Base-by-base conservation (phyloP, 1,284 basidiomycete genomes). In the Tilletia caries region DNA sequence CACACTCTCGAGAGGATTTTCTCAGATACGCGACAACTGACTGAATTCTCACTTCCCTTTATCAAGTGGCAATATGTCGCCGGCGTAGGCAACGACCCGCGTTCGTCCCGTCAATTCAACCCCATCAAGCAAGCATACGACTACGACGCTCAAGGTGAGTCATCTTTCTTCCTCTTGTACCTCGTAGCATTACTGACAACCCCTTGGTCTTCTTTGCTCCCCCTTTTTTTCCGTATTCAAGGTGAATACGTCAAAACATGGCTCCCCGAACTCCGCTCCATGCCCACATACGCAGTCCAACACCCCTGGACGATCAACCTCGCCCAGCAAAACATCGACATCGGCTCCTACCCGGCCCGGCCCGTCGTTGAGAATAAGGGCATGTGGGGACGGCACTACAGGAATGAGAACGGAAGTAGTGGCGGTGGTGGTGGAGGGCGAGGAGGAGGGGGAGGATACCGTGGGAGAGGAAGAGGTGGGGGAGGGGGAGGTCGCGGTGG, bases 381-480 rank as follows among this genome's bases (percentile, higher is more conserved):
- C 48, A 75, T 75, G 74, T 80, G 78, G 78, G 67, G 58, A 13
- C 71, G 75, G 48, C 77, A 79, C 44, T 79, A 77, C 65, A 54
- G 67, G 1, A 70, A 73, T 13, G 64, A 62, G 10, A 71, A 65
- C 27, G 62, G 65, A 46, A 68, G 74, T 0, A 69, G 68, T 12
- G 67, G 73, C 6, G 50, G 68, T 20, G 44, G 68, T 25, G 62
- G 60, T 2, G 66, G 71, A 25, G 65, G 74, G 20, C 52, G 70
- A 8, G 80, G 80, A n/a, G 76, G 82, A 1, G 85, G 86, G 5
- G 85, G 86, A 23, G 87, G 79, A 70, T 54, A 82, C 78, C 43
- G 83, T 68, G 33, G 83, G 77, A 18, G 32, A 4, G 62, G 84
- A 76, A 37, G 70, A 74, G 72, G 89, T 86, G 75, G 84, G 86